Evolutionary conservation across 192 early-diverging fungal genomes (phyloP), one percentile per base, ranked within the genome.

Genomic region (Kappamyces sp.): DNA sequence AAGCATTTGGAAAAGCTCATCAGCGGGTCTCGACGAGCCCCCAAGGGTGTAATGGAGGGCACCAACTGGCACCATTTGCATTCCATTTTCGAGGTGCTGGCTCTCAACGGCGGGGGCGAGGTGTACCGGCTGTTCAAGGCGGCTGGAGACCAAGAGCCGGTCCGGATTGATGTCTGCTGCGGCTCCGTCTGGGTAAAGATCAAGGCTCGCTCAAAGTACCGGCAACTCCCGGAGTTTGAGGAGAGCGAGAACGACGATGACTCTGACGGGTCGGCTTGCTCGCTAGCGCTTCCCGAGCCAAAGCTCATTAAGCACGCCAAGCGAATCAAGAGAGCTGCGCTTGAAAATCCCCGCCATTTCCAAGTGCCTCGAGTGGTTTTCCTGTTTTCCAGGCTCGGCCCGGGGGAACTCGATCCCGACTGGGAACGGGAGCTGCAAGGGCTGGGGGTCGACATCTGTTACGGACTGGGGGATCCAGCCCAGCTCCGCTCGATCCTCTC

Each of bases 161-260:
- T 72, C 8, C 62, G 74, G 10, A 68, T 79, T 2, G 71, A 71
- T 51, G 47, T 79, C 4, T 51, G 51, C 33, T 9, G 43, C 12
- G 73, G 70, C 12, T 47, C 46, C 38, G 10, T 55, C 8, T 79
- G 77, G 77, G 57, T 79, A 15, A 79, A 79, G 49, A 70, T 74
- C 5, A 73, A 76, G 42, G 72, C 77, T 1, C 67, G 67, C n/a
- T 75, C 44, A 64, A 51, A 40, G 61, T 50, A 9, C 51, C 59
- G 10, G 44, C 63, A 32, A 47, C 55, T 5, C 7, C 47, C 32
- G n/a, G 75, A 75, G n/a, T 50, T 66, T 2, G 43, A 59, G 5
- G 65, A 58, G 5, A 51, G 40, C 13, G 58, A 66, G 5, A 55
- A 53, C 33, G 48, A 63, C 5, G 66, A 58, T 37, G 34, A 38